A percentile compares a stretch with the other conserved stretches of the same genome.
Conservation (phyloP, 257 asterid species). For the Anisodus acutangulus region DNA sequence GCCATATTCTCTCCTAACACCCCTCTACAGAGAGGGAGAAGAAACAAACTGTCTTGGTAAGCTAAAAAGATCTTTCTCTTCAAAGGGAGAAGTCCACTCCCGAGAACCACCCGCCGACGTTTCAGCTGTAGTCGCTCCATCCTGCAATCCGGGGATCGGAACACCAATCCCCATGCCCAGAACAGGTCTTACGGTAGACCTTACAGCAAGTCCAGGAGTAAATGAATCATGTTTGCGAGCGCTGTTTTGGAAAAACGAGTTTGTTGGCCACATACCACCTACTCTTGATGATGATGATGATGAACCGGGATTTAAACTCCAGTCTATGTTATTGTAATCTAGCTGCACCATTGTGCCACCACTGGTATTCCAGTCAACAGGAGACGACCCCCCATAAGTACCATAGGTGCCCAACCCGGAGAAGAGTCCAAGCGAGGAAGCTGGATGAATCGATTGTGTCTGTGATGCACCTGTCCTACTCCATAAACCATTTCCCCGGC, state of each 20-base stretch:
- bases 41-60: slow-evolving; percentile 92
- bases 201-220: slow-evolving; percentile 53
- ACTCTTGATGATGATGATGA: slow-evolving; percentile 36
- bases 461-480: slow-evolving; percentile 48
- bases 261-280: slow-evolving; percentile 55
- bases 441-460: slow-evolving; percentile 50
- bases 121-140: slow-evolving; percentile 53
- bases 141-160: slow-evolving; percentile 53
- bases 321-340: slow-evolving; percentile 68
- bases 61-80: slow-evolving; percentile 87
- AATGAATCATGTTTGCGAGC: slow-evolving; percentile 51
- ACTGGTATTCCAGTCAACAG: slow-evolving; percentile 63
- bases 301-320: slow-evolving; percentile 63
- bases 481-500: slow-evolving; percentile 47
- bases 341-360: slow-evolving; percentile 51
- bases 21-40: slow-evolving; percentile 71
- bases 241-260: slow-evolving; percentile 49
- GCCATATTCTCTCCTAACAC: slow-evolving; percentile 24
- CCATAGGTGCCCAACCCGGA: slow-evolving; percentile 54
- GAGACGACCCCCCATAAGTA: slow-evolving; percentile 49
- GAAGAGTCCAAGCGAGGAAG: slow-evolving; percentile 70
- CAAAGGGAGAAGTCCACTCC: slow-evolving; percentile 94
- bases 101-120: slow-evolving; percentile 53
- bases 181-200: slow-evolving; percentile 59
- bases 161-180: slow-evolving; percentile 49